Percentiles rank a stretch among this genome's conserved stretches.
Evolutionary conservation across 192 early-diverging fungal genomes (phyloP).

Genomic region (Backusella parvicylindrica): DNA sequence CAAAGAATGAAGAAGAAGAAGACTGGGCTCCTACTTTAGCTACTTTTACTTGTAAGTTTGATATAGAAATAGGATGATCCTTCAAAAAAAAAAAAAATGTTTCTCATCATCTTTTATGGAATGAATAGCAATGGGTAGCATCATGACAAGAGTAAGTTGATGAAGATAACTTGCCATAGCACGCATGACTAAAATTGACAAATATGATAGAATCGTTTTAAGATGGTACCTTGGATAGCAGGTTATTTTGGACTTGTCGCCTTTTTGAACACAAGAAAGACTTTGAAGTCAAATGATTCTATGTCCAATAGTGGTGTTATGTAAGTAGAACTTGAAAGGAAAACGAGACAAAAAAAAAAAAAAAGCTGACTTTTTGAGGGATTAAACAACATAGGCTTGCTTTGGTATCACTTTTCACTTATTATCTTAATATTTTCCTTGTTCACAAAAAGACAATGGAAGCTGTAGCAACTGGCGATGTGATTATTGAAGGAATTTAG

Average conservation of each 20-base stretch:
- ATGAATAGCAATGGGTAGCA: slow-evolving; percentile 29
- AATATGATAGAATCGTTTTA: slow-evolving; percentile 29
- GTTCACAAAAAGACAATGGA: slow-evolving; percentile 7
- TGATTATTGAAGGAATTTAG: not conserved
- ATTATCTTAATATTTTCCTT: slow-evolving; percentile 25
- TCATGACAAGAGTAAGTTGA: slow-evolving; percentile 32
- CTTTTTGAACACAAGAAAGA: slow-evolving; percentile 28
- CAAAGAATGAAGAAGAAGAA: slow-evolving; percentile 20
- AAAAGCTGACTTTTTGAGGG: not conserved
- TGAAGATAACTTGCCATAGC: no score
- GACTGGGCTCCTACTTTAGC: slow-evolving; percentile 27
- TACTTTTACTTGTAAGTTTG: slow-evolving; percentile 28
- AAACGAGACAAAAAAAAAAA: no score
- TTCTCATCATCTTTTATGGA: not conserved
- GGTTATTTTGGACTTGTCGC: slow-evolving; percentile 32
- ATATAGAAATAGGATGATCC: no score
- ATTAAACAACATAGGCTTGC: slow-evolving; percentile 23
- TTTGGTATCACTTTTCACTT: slow-evolving; percentile 16
- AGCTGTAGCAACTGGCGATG: slow-evolving; percentile 5
- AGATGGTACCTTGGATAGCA: slow-evolving; percentile 31
- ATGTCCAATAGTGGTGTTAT: slow-evolving; percentile 22
- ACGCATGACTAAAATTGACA: no score
- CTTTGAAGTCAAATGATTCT: slow-evolving; percentile 15
- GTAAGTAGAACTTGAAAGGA: slow-evolving; percentile 16
- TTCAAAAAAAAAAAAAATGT: no score